A percentile compares a stretch with the other conserved stretches of the same genome.
Conservation (phyloP, 2,329 filamentous ascomycete species). For the Claviceps lovelessii region DNA sequence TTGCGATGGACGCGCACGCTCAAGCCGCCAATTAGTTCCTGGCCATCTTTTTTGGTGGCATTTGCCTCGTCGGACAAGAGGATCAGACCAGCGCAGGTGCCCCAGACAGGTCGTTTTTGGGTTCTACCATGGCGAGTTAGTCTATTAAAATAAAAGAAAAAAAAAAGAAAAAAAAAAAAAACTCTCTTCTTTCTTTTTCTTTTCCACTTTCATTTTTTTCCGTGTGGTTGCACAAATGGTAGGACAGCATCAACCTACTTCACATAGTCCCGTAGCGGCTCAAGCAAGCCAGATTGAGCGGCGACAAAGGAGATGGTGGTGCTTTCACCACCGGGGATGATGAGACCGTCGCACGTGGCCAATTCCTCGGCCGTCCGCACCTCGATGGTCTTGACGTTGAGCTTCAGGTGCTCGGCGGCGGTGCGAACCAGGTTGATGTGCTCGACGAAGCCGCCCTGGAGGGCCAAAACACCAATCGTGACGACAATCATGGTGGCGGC, state of each 20-base stretch:
- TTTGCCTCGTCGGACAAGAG: constrained; percentile 79
- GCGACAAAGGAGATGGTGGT: constrained; percentile 87
- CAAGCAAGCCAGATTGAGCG: constrained; percentile 62
- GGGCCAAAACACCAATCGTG: constrained; percentile 50
- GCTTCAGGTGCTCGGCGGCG: constrained; percentile 41
- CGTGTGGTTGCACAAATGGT: neutral
- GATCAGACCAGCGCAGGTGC: constrained; percentile 90
- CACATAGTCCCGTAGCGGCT: constrained; percentile 77
- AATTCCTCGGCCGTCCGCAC: constrained; percentile 66
- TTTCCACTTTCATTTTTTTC: neutral
- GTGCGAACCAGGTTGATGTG: constrained; percentile 63
- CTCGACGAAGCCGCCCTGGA: constrained; percentile 89
- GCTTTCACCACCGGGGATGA: constrained; percentile 90
- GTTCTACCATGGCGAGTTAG: constrained; percentile 32
- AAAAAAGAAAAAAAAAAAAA: too few species aligned
- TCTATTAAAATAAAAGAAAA: too few species aligned
- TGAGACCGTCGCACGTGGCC: constrained; percentile 59
- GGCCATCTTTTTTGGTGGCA: constrained; percentile 76
- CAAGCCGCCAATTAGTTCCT: constrained; percentile 84
- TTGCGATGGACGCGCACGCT: constrained; percentile 86
- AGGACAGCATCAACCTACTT: constrained; percentile 38
- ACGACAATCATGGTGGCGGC: constrained; percentile 12
- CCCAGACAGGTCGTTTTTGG: constrained; percentile 74
- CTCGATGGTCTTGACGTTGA: constrained; percentile 52
- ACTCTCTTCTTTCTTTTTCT: neutral